phyloP scores from a whole-genome alignment of 352 stramenopile species.

The Nothophytophthora sp. region DNA sequence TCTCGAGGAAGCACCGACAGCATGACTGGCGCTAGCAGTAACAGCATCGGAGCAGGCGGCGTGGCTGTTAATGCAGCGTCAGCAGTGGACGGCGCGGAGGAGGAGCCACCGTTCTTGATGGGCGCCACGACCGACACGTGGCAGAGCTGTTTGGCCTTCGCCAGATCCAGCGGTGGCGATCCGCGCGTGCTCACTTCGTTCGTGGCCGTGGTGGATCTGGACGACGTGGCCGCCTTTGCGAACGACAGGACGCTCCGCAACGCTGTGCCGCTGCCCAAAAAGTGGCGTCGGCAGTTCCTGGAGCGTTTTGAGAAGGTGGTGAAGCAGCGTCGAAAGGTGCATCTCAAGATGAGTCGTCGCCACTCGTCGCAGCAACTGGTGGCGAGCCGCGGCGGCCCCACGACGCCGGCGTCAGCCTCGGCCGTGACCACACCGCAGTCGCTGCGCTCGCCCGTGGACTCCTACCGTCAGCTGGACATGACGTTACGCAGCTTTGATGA shows the following conservation, averaged over 20 bases:
- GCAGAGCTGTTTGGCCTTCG: conserved; percentile 56
- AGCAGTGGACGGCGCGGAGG: conserved; percentile 9
- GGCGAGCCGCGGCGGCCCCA: conserved; percentile 28
- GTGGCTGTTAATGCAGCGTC: too few relatives aligned
- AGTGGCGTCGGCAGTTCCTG: conserved; percentile 77
- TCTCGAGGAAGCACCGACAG: conserved; percentile 30
- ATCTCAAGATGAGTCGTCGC: conserved; percentile 47
- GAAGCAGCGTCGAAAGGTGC: conserved; percentile 61
- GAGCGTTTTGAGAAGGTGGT: conserved; percentile 72
- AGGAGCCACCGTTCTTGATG: conserved; percentile 71
- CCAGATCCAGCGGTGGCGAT: conserved; percentile 50
- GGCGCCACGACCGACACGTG: conserved; percentile 69
- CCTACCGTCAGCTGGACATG: conserved; percentile 28
- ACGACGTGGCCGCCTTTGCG: conserved; percentile 48
- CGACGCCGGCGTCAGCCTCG: conserved; percentile 34
- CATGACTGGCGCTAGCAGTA: conserved; percentile 12
- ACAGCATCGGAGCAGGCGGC: conserved; percentile 4
- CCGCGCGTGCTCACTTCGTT: conserved; percentile 50
- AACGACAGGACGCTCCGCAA: conserved; percentile 60
- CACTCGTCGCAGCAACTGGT: conserved; percentile 25
- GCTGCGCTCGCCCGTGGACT: conserved; percentile 31
- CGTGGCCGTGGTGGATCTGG: conserved; percentile 73
- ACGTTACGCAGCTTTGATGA: conserved; percentile 45
- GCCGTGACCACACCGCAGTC: conserved; percentile 23
- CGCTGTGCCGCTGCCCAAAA: conserved; percentile 63